A percentile compares a stretch with the other conserved stretches of the same genome.
Evolutionary conservation across 2,329 filamentous ascomycete genomes (phyloP).

Genomic region (Diaporthe vexans): DNA sequence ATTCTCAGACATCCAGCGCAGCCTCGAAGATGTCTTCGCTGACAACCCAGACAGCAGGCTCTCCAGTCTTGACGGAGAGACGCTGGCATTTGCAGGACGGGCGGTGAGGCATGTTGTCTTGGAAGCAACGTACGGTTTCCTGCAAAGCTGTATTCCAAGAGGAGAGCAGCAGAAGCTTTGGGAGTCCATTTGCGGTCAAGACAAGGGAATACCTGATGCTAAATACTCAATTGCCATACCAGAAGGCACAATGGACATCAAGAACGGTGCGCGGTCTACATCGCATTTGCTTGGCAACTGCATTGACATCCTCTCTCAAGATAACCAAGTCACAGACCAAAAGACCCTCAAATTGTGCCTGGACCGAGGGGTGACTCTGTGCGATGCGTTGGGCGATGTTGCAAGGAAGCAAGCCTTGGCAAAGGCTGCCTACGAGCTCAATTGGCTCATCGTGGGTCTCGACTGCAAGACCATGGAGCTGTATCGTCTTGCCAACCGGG

Average conservation of each 20-base stretch:
- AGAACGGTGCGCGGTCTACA: constrained; percentile 14
- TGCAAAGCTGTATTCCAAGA: constrained; percentile 29
- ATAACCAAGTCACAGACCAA: background rate
- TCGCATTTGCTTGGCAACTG: constrained; percentile 33
- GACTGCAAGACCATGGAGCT: constrained; percentile 31
- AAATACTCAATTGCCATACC: background rate
- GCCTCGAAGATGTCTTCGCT: constrained; percentile 24
- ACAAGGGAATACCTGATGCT: background rate
- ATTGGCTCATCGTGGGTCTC: constrained; percentile 35
- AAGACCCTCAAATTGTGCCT: constrained; percentile 20
- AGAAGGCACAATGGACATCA: constrained; percentile 14
- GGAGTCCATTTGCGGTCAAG: background rate
- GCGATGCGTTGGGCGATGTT: constrained; percentile 34
- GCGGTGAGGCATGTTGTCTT: constrained; percentile 35
- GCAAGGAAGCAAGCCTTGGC: constrained; percentile 10
- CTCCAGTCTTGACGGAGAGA: constrained; percentile 20
- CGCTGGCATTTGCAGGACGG: constrained; percentile 23
- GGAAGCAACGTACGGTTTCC: constrained; percentile 30
- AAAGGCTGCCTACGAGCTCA: constrained; percentile 16
- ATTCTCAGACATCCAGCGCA: background rate
- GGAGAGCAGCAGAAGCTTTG: constrained; percentile 7
- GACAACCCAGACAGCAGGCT: constrained; percentile 23
- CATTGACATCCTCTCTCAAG: constrained; percentile 15
- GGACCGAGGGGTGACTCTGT: constrained; percentile 27
- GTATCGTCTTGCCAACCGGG: constrained; percentile 27